Base-by-base conservation (phyloP, 352 stramenopile genomes). In the Discostella stelligera region DNA sequence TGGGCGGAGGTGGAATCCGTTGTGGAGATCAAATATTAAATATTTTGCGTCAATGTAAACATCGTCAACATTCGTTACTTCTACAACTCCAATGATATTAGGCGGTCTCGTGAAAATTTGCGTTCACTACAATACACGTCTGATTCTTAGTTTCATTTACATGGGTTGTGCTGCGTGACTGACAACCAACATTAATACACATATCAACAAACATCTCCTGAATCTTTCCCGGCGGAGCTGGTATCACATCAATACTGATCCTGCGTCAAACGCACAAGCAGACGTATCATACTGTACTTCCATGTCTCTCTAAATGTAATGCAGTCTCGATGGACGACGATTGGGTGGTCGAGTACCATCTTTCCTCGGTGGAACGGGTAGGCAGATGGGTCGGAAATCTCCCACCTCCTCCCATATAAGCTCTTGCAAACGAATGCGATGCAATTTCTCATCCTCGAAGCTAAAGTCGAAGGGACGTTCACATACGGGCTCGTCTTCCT, bases 401-500 rank as follows among this genome's bases (percentile, higher is more conserved):
- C 83, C 85, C 68, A 87, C 86, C 69, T 94, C 89, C 74, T 90
- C 73, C 86, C 87, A 94, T 63, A 94, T 94, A 0, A 94, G 67
- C 67, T 94, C 87, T 77, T 92, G 83, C 20, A 94, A 72, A 61
- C 87, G 68, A 41, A 88, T 74, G 25, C 87, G 64, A 63, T 91
- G 67, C 4, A 94, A 69, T 46, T 90, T 88, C 61, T 92, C 84
- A 55, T 93, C 86, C 66, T 94, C 89, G 58, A 94, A 94, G 27
- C 66, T 86, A 59, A 91, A 94, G 55, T 94, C 89, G 75, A 94
- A 94, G 10, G 63, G 39, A 41, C 73, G 68, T 16, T 85, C 74
- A n/a, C 77, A 80, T 20, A 85, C 74, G 37, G 89, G 85, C 62
- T 96, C 93, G 62, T 95, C 89, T 25, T 92, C 80, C 41, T 84